Conservation (phyloP, 768 basidiomycete species). For the Kwoniella heveanensis region DNA sequence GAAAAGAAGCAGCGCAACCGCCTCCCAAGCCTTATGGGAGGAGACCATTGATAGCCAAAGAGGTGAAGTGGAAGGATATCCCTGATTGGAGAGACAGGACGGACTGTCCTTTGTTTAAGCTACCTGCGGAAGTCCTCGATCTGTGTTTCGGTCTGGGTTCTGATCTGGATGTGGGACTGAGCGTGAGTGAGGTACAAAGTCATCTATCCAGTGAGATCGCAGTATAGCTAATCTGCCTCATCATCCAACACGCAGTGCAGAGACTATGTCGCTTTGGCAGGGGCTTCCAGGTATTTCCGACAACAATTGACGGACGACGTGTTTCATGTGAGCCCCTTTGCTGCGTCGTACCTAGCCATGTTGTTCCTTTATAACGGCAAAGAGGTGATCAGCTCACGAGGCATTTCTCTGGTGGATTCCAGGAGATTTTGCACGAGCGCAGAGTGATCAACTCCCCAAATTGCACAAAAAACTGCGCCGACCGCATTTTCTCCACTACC, state of each 20-base stretch:
- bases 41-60: neutral
- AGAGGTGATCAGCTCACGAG: too few relatives aligned
- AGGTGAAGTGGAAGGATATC: constrained; percentile 25
- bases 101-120: constrained; percentile 25
- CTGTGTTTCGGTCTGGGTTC: constrained; percentile 16
- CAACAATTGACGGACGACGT: constrained; percentile 23
- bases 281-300: constrained; percentile 28
- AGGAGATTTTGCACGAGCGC: neutral
- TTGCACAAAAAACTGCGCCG: neutral
- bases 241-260: constrained; percentile 15
- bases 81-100: constrained; percentile 26
- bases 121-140: constrained; percentile 28
- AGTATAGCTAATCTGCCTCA: neutral
- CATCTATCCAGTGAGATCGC: too few relatives aligned
- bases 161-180: constrained; percentile 11
- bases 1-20: neutral
- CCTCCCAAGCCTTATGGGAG: neutral
- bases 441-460: neutral
- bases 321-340: constrained; percentile 30
- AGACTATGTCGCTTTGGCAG: constrained; percentile 39
- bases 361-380: too few relatives aligned
- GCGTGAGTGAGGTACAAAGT: constrained; percentile 2
- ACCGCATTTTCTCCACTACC: constrained; percentile 1
- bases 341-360: too few relatives aligned
- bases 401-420: neutral